These are phyloP conservation scores for Zymoseptoria passerinii DNA, from an alignment of 2,329 filamentous ascomycete genomes.

Conservation along the genomic window DNA sequence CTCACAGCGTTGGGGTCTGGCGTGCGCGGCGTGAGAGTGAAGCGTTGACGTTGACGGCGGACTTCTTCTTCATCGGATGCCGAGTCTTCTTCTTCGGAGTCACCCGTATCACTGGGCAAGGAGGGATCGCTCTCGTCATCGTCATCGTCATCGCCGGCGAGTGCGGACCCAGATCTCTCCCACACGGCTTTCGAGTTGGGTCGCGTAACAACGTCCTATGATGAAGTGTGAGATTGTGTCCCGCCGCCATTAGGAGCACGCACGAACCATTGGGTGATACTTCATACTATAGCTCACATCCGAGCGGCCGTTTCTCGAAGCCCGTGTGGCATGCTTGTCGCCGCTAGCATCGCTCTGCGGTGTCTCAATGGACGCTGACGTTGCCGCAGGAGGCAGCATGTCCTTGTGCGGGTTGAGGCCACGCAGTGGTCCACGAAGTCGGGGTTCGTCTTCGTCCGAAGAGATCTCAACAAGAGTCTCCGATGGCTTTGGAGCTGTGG, in stretches of 20 bases:
- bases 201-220: slow-evolving; percentile 15
- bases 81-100: background rate
- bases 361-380: slow-evolving; percentile 1
- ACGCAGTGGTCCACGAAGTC: slow-evolving; percentile 5
- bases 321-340: slow-evolving; percentile 11
- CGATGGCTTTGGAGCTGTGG: background rate
- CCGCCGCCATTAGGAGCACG: no score
- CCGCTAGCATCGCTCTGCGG: background rate
- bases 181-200: slow-evolving; percentile 9
- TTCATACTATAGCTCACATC: slow-evolving; percentile 15
- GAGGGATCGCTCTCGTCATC: slow-evolving; percentile 3
- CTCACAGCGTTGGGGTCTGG: slow-evolving; percentile 19
- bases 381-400: slow-evolving; percentile 4
- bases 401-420: slow-evolving; percentile 9
- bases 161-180: slow-evolving; percentile 8
- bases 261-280: slow-evolving; percentile 18
- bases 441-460: slow-evolving; percentile 3
- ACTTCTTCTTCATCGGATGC: background rate
- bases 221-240: background rate
- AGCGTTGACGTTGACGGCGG: background rate
- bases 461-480: background rate
- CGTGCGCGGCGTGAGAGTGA: slow-evolving; percentile 3
- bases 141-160: background rate
- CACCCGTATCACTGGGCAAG: background rate
- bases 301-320: slow-evolving; percentile 9